Conservation (phyloP, 768 basidiomycete species). For the Stropharia rugosoannulata region DNA sequence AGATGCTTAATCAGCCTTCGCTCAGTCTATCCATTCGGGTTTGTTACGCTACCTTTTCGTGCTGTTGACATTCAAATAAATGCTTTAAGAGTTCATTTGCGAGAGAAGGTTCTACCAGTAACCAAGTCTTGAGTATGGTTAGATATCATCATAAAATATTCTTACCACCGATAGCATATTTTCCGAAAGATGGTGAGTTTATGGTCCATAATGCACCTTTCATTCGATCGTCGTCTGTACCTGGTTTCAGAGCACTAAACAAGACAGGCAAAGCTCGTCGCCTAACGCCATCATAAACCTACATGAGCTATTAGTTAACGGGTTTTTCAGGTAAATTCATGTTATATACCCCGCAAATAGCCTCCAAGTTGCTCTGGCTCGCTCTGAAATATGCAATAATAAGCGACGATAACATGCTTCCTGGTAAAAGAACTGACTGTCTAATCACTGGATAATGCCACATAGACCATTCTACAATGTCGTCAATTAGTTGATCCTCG, state of each 20-base stretch:
- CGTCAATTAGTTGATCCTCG: constrained; percentile 67
- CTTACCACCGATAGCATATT: constrained; percentile 49
- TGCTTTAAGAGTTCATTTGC: constrained; percentile 56
- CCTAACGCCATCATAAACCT: constrained; percentile 72
- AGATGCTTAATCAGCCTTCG: background rate
- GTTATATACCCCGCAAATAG: constrained; percentile 46
- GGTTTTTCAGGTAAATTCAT: background rate
- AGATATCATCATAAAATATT: background rate
- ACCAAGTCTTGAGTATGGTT: background rate
- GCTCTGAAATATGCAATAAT: constrained; percentile 26
- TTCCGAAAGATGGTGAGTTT: constrained; percentile 62
- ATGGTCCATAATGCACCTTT: constrained; percentile 87
- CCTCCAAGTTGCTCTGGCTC: constrained; percentile 49
- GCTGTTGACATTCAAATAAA: constrained; percentile 74
- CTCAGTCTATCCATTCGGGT: background rate
- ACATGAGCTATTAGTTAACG: background rate
- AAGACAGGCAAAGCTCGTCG: constrained; percentile 59
- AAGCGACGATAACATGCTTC: constrained; percentile 25
- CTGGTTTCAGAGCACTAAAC: constrained; percentile 60
- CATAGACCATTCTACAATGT: constrained; percentile 72
- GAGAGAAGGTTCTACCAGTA: constrained; percentile 67
- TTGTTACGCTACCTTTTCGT: constrained; percentile 66
- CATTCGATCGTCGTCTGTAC: constrained; percentile 85
- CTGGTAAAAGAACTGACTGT: constrained; percentile 31
- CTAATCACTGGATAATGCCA: constrained; percentile 69